Evolutionary conservation across 257 asterid species (phyloP).

Genomic region (Solanum chilense): DNA sequence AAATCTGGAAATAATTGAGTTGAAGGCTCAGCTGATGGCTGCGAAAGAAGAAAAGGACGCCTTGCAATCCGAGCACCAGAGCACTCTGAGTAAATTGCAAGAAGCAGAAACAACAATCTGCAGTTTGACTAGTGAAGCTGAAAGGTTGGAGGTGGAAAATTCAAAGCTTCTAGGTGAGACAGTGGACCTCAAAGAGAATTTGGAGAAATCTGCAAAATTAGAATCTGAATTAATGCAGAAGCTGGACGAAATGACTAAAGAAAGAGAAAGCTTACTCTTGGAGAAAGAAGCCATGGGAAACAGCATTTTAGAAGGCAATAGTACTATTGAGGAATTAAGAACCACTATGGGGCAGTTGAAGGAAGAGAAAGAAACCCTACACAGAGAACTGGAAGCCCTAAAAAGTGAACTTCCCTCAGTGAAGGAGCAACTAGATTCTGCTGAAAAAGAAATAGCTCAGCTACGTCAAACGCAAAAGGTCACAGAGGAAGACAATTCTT

Average conservation of each 20-base stretch:
- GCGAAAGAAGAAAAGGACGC: constrained; percentile 50
- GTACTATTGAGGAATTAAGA: constrained; percentile 26
- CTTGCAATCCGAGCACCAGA: constrained; percentile 24
- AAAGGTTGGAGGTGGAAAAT: constrained; percentile 30
- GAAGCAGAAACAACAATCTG: constrained; percentile 37
- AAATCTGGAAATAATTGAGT: constrained; percentile 43
- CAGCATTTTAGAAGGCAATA: constrained; percentile 35
- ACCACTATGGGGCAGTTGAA: constrained; percentile 15
- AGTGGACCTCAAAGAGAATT: constrained; percentile 24
- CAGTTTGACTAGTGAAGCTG: constrained; percentile 33
- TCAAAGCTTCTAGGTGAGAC: constrained; percentile 29
- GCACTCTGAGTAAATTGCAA: constrained; percentile 25
- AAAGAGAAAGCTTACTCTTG: constrained; percentile 14
- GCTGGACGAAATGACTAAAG: constrained; percentile 25
- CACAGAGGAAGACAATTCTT: constrained; percentile 24
- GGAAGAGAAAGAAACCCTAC: constrained; percentile 29
- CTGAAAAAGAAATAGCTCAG: constrained; percentile 34
- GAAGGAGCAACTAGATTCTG: constrained; percentile 26
- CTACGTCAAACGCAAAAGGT: constrained; percentile 20
- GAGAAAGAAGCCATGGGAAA: constrained; percentile 28
- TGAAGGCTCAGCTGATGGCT: constrained; percentile 35
- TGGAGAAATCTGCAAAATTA: constrained; percentile 29
- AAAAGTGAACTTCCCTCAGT: constrained; percentile 24
- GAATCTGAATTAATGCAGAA: constrained; percentile 47
- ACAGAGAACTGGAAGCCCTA: constrained; percentile 29